These are phyloP conservation scores for Suillus spraguei DNA, from an alignment of 768 basidiomycete species.

Conservation along the genomic window DNA sequence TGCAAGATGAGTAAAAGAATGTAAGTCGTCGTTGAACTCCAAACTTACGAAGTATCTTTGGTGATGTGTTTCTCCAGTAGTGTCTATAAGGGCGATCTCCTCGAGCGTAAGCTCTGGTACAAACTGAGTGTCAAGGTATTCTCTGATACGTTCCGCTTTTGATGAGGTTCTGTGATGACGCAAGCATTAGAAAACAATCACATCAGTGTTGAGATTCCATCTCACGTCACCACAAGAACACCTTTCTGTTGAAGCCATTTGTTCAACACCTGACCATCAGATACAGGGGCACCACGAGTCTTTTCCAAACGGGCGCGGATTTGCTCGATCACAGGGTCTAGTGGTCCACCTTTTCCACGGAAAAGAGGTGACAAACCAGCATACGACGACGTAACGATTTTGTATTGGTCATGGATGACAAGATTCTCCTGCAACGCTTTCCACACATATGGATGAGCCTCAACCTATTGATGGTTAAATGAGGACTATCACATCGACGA, in stretches of 20 bases:
- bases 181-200: neutral
- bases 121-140: conserved; percentile 34
- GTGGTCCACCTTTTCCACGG: conserved; percentile 38
- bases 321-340: conserved; percentile 39
- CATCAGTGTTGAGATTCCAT: neutral
- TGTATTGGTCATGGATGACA: conserved; percentile 36
- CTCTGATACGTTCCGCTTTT: conserved; percentile 34
- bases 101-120: conserved; percentile 30
- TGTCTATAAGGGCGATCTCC: conserved; percentile 29
- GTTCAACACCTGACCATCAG: conserved; percentile 30
- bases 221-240: conserved; percentile 36
- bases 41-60: conserved; percentile 30
- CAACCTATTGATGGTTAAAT: conserved; percentile 37
- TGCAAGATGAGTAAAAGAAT: conserved; percentile 6
- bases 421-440: conserved; percentile 41
- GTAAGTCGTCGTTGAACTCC: neutral
- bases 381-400: conserved; percentile 43
- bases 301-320: conserved; percentile 33
- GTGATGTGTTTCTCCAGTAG: conserved; percentile 25
- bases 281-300: conserved; percentile 28
- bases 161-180: conserved; percentile 32
- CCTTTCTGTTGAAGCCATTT: conserved; percentile 34
- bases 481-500: neutral
- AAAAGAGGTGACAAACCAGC: conserved; percentile 42
- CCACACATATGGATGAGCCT: conserved; percentile 56